Evolutionary conservation across 2,329 filamentous ascomycete species (phyloP), one percentile per base, ranked within the genome.

Genomic region (Macroventuria anomochaeta): DNA sequence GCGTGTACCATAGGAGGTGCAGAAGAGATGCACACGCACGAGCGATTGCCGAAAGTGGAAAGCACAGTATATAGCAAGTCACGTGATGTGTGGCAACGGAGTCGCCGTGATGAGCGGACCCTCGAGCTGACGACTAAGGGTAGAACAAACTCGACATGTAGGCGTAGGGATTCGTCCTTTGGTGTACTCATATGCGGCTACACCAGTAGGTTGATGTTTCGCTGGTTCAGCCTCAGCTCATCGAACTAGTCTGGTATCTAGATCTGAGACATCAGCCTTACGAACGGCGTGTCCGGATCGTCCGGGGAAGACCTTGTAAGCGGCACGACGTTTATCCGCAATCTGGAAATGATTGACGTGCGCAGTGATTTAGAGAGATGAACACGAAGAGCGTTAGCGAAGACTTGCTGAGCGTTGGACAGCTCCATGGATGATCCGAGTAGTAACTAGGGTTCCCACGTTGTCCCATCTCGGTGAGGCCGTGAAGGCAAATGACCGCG

Each of bases 211-310:
- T 23, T n/a, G 42, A 32, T 28, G 38, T 39, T 42, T 40, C 23
- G 18, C 47, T 34, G 10, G 28, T 38, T 20, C 31, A 29, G 47
- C 42, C 38, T 34, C 43, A 53, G 50, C 39, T 50, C 36, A 47
- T 47, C 31, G 28, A 7, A 48, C 39, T 57, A 55, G 46, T 17
- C 18, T 38, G n/a, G 41, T 26, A 39, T 36, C 46, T 48, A 42
- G 57, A 52, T 51, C 49, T 46, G 41, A 44, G 29, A 46, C 38
- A 40, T 43, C 50, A 57, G 57, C 53, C 50, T 39, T 57, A 47
- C 41, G 32, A 26, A 53, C 53, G 48, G 56, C 44, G 44, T 43
- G 47, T 39, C 56, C 52, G 56, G 28, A 46, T 40, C 23, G 36
- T 32, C 29, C 34, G 36, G 17, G 33, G 15, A 32, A 36, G 26